phyloP scores from a whole-genome alignment of 805 yeast genomes.

The Saccharomycopsis selenospora region DNA sequence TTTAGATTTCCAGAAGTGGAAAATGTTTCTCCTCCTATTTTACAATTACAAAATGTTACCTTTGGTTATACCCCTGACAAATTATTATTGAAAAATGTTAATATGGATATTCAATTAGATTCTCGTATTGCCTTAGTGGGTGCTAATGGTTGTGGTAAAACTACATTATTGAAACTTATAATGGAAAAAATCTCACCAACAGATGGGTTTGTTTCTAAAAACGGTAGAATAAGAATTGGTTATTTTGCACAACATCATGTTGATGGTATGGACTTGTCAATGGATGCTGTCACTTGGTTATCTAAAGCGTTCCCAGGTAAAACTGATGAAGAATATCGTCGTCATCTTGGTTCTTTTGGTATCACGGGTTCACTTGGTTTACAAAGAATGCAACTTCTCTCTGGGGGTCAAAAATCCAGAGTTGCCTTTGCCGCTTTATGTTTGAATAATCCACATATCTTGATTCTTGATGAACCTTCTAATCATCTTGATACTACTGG shows the following conservation, averaged over 20 bases:
- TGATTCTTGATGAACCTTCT: conserved; percentile 94
- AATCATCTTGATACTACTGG: conserved; percentile 98
- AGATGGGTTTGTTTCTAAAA: conserved; percentile 70
- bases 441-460: conserved; percentile 80
- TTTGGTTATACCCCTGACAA: conserved; percentile 73
- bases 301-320: conserved; percentile 83
- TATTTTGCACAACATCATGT: conserved; percentile 98
- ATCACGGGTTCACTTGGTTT: conserved; percentile 90
- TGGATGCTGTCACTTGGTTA: conserved; percentile 93
- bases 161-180: conserved; percentile 81
- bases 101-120: conserved; percentile 84
- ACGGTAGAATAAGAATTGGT: conserved; percentile 85
- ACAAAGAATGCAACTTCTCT: conserved; percentile 79
- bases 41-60: conserved; percentile 78
- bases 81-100: conserved; percentile 66
- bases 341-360: conserved; percentile 95
- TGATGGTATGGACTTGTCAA: conserved; percentile 85
- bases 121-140: conserved; percentile 96
- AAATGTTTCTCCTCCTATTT: conserved; percentile 83
- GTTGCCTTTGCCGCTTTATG: conserved; percentile 97
- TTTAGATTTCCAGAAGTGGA: conserved; percentile 97
- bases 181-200: conserved; percentile 72
- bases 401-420: conserved; percentile 98
- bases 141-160: conserved; percentile 99
- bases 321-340: conserved; percentile 92